Evolutionary conservation across 2,329 filamentous ascomycete species (phyloP), one percentile per base, ranked within the genome.

Genomic region (Onygenales sp.): DNA sequence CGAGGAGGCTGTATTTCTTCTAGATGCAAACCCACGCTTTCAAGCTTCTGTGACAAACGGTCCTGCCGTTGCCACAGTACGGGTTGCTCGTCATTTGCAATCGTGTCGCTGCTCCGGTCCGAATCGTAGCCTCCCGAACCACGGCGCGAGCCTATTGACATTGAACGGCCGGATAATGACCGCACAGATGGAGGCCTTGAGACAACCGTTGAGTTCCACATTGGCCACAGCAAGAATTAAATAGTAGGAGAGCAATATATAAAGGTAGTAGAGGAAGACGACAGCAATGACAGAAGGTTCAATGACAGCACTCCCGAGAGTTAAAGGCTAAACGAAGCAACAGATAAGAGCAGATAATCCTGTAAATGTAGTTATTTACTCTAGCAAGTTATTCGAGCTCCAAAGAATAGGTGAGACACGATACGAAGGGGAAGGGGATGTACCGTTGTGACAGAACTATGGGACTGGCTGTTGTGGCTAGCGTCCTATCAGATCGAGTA

Each of bases 31-130:
- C 32, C 9, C 8, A 36, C 36, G 36, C 7, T 43, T 21, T 44
- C 51, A 21, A 53, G 50, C 42, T 52, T 48, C 21, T 17, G 36
- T 21, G 44, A 53, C 35, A 48, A 48, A 33, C 51, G 44, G 44
- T 43, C 51, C 51, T 41, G 43, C 51, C 51, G 43, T 47, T 53
- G 43, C 51, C 51, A 53, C 43, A 53, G n/a, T 13, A 33, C 41
- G 11, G 44, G 27, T 7, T 47, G 35, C 32, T 48, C 43, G 4
- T 42, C 43, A 42, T 53, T 44, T 32, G 43, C 51, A 11, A 44
- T 44, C 8, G 80, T 48, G 8, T 53, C 51, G 36, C 51, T 53
- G 35, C 51, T 53, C 36, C 36, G 32, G 17, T 53, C 51, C 6
- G 51, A 53, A 33, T 53, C 44, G 36, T 53, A 53, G 13, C 44